Evolutionary conservation across 495 filamentous ascomycete genomes (phyloP).

Genomic region (Xylaria palmicola): DNA sequence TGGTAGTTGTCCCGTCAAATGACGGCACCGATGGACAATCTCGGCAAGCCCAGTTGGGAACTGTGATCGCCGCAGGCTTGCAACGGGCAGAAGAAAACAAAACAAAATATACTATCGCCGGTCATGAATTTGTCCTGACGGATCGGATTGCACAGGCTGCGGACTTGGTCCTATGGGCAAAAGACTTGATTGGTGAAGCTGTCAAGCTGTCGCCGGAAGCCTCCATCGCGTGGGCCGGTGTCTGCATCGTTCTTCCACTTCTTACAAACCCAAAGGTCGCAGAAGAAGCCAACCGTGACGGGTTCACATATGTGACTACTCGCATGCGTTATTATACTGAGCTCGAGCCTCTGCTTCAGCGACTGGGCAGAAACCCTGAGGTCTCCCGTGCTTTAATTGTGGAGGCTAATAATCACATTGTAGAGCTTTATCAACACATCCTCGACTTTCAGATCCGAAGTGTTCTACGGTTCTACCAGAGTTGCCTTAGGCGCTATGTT

Average conservation of each 20-base stretch:
- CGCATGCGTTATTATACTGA: constrained; percentile 26
- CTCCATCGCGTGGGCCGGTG: constrained; percentile 26
- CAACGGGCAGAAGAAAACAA: constrained; percentile 13
- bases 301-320: constrained; percentile 27
- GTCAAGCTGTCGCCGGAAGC: constrained; percentile 25
- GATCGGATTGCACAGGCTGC: constrained; percentile 20
- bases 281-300: constrained; percentile 23
- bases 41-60: constrained; percentile 4
- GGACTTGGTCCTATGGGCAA: constrained; percentile 13
- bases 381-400: background rate
- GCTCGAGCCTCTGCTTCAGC: constrained; percentile 14
- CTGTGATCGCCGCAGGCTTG: constrained; percentile 14
- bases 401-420: constrained; percentile 10
- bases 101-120: constrained; percentile 17
- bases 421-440: constrained; percentile 25
- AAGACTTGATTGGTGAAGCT: constrained; percentile 21
- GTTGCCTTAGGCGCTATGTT: background rate
- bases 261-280: constrained; percentile 25
- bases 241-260: constrained; percentile 27
- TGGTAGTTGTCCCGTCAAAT: background rate
- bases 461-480: constrained; percentile 25
- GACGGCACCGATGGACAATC: background rate
- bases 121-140: constrained; percentile 19
- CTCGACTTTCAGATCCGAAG: constrained; percentile 29
- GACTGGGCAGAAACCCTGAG: constrained; percentile 11